Base-by-base conservation (phyloP, 164 flowering plant species). In the Platanus orientalis region DNA sequence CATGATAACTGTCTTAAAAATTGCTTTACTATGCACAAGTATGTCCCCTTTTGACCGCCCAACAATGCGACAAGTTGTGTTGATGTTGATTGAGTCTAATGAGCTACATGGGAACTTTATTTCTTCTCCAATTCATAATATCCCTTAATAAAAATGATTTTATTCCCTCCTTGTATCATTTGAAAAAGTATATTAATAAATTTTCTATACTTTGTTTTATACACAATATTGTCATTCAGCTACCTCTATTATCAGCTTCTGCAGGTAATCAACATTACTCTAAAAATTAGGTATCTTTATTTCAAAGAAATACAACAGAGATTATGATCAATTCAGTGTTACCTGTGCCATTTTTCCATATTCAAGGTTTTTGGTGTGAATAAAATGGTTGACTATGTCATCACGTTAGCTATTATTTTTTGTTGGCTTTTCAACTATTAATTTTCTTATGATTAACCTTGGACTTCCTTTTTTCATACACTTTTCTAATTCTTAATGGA, bases 31-130 rank as follows among this genome's bases (percentile, higher is more conserved):
- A 13, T 95, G 99, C 83, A 88, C 94, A 19, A 88, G 65, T 57
- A 58, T 76, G 85, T 79, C 89, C 1, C 97, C 98, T 11, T 57
- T 39, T 25, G 91, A 85, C 21, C 86, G 99, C 28, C 99, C 99
- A 20, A 70, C 97, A n/a, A 95, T 95, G 97, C 72, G 97, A 58
- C 81, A 92, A 67, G 97, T 90, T 62, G 97, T 95, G 58, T 45
- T 57, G 57, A 88, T 90, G 98, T 83, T 95, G 54, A 76, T 76
- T 13, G 91, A 88, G 77, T 85, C 96, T 13, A 79, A 75, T 49
- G 85, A 76, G 70, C 75, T 69, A 54, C 73, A 75, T 29, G 72
- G 56, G 13, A 67, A 61, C 62, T 51, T 66, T 16, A 47, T 63
- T 64, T 64, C 76, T 19, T 60, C 82, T 36, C 77, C 79, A 14